Evolutionary conservation across 1,139 yeast species (phyloP), one percentile per base, ranked within the genome.

Genomic region (Kodamaea sp.): DNA sequence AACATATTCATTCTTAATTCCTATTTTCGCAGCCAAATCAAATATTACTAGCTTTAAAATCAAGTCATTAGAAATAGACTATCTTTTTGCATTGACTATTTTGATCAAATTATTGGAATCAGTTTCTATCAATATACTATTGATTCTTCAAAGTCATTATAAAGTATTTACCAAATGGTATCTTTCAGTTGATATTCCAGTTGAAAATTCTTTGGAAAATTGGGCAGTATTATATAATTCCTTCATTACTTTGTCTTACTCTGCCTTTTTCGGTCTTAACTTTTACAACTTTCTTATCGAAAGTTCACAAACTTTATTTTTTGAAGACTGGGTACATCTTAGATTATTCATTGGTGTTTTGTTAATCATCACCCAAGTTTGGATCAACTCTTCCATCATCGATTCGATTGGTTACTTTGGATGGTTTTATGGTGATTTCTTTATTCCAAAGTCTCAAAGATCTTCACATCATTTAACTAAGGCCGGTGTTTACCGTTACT

Each of bases 341-440:
- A 72, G 90, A 45, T 53, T 79, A 26, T 78, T 84, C 45, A 48
- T 81, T 27, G 88, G 89, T 3, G 43, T 56, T 1, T 61, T 75
- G 47, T 64, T 84, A 34, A 67, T 84, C 15, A 54, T 73, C 8
- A 67, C 88, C 32, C 95, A 86, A 54, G 57, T 75, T 24, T 81
- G 90, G 86, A 84, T 89, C 30, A 80, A 84, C 49, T 56, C 71
- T 28, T 84, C 89, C 11, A 84, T 86, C 31, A 73, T 81, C 48
- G 79, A 79, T 40, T 82, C 87, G 47, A 79, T 86, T 49, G 94
- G 94, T 4, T 85, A 84, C 47, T 85, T 83, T 59, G 95, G 95
- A 10, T 86, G 95, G 95, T 86, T 85, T 54, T 86, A 84, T 57
- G 95, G 96, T 42, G 96, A 86, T 58, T 86, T 86, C 62, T 86